A percentile compares a stretch with the other conserved stretches of the same genome.
Evolutionary conservation across 163 green algal genomes (phyloP).

Genomic region (Smithsoniella earleae): DNA sequence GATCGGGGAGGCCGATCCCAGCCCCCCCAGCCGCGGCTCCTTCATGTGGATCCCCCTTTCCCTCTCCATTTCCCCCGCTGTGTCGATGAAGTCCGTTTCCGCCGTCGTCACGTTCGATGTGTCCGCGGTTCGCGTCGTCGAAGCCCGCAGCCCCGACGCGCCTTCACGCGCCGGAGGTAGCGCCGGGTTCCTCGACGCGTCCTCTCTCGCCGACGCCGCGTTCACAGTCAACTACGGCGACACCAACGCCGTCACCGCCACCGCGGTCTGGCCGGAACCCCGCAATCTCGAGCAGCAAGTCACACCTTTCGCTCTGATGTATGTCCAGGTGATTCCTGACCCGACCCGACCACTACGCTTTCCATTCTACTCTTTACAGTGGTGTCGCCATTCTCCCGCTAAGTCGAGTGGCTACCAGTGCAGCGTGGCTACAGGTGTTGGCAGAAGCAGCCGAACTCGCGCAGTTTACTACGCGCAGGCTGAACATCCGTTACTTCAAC

Average conservation of each 20-base stretch:
- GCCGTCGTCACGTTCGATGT: slow-evolving; percentile 15
- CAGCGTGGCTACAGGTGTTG: not conserved
- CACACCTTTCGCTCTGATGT: no score
- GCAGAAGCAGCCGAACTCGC: not conserved
- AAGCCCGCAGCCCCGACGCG: not conserved
- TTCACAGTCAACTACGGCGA: slow-evolving; percentile 6
- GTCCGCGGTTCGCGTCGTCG: not conserved
- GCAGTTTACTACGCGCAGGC: not conserved
- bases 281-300: no score
- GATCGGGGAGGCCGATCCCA: no score
- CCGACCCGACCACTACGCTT: no score
- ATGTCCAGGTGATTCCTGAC: no score
- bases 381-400: no score
- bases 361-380: no score
- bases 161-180: not conserved
- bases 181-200: not conserved
- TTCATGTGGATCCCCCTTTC: not conserved
- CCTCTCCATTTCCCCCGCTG: not conserved
- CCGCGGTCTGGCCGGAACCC: not conserved
- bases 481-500: slow-evolving; percentile 19
- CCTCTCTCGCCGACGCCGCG: not conserved
- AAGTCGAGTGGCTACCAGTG: no score
- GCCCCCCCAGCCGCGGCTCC: not conserved
- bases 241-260: slow-evolving; percentile 2
- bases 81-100: slow-evolving; percentile 11